These are phyloP conservation scores for Penicillium sp. DNA, from an alignment of 2,329 filamentous ascomycete species.

Conservation along the genomic window DNA sequence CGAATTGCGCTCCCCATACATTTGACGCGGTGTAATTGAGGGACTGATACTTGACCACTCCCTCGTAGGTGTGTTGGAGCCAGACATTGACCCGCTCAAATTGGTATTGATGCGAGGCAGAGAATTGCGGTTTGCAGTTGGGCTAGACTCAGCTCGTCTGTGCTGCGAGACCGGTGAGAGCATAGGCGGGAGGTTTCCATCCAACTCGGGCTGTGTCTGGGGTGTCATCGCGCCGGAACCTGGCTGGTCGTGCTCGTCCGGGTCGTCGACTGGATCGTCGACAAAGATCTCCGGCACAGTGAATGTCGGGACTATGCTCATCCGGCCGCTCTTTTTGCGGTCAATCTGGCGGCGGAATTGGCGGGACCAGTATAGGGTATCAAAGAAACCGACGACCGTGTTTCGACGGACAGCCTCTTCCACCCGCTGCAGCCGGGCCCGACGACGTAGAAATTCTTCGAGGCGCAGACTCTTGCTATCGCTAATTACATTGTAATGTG, in stretches of 20 bases:
- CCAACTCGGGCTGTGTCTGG: constrained; percentile 15
- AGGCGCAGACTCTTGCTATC: constrained; percentile 91
- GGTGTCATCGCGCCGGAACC: constrained; percentile 17
- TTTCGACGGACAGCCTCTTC: constrained; percentile 88
- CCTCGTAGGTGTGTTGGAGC: constrained; percentile 27
- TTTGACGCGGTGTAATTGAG: constrained; percentile 29
- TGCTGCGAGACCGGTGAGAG: constrained; percentile 26
- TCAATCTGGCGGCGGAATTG: constrained; percentile 69
- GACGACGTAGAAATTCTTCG: constrained; percentile 85
- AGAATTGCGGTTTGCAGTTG: constrained; percentile 22
- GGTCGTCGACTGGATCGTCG: constrained; percentile 58
- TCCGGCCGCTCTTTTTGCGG: constrained; percentile 62
- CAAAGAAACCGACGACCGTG: constrained; percentile 87
- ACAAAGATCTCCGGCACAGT: constrained; percentile 84
- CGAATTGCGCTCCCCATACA: constrained; percentile 26
- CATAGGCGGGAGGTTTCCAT: constrained; percentile 23
- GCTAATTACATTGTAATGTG: constrained; percentile 97
- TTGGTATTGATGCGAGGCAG: constrained; percentile 43
- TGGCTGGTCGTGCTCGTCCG: constrained; percentile 14
- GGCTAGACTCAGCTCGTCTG: constrained; percentile 24
- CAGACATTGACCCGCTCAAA: constrained; percentile 34
- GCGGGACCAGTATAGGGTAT: constrained; percentile 79
- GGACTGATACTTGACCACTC: constrained; percentile 49
- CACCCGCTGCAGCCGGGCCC: constrained; percentile 81
- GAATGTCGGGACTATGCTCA: constrained; percentile 69